Conservation (phyloP, 1,139 yeast genomes). For the Magnusiomyces paraingens region DNA sequence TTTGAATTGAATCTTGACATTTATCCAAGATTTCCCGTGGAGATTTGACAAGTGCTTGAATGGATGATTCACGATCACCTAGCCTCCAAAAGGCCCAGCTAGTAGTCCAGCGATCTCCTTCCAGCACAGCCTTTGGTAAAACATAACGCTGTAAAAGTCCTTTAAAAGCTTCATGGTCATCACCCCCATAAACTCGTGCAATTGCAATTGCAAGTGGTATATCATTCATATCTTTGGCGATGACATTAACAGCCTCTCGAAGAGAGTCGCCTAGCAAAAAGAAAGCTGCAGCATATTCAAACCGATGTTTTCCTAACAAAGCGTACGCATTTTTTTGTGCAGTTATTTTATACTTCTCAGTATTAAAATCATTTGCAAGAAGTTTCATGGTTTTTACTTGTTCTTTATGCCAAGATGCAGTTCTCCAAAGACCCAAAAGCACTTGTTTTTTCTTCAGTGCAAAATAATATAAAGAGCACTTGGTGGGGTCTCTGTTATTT, state of each 20-base stretch:
- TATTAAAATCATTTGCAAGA: constrained; percentile 65
- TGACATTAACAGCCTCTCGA: constrained; percentile 68
- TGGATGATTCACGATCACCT: constrained; percentile 20
- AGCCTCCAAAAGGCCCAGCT: constrained; percentile 79
- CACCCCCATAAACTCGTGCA: constrained; percentile 65
- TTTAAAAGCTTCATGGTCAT: constrained; percentile 45
- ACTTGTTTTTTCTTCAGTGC: constrained; percentile 75
- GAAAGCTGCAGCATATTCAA: constrained; percentile 81
- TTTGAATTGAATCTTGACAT: constrained; percentile 5
- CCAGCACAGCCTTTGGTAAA: constrained; percentile 49
- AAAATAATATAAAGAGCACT: constrained; percentile 66
- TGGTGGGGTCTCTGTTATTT: constrained; percentile 59
- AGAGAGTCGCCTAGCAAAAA: constrained; percentile 75
- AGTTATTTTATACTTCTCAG: constrained; percentile 75
- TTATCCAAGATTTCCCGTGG: constrained; percentile 14
- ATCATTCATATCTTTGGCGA: constrained; percentile 62
- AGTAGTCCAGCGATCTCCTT: constrained; percentile 76
- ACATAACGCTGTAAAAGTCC: constrained; percentile 47
- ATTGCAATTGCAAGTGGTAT: constrained; percentile 70
- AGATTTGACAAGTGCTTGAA: constrained; percentile 20
- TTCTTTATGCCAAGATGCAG: constrained; percentile 69
- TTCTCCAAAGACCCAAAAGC: constrained; percentile 75
- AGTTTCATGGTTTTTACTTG: constrained; percentile 75
- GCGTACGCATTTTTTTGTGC: constrained; percentile 93
- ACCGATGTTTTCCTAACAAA: constrained; percentile 79